Percentiles rank a stretch among this genome's conserved stretches.
These are phyloP conservation scores for Asterochloris erici DNA, from an alignment of 139 green algal genomes.

Conservation along the genomic window DNA sequence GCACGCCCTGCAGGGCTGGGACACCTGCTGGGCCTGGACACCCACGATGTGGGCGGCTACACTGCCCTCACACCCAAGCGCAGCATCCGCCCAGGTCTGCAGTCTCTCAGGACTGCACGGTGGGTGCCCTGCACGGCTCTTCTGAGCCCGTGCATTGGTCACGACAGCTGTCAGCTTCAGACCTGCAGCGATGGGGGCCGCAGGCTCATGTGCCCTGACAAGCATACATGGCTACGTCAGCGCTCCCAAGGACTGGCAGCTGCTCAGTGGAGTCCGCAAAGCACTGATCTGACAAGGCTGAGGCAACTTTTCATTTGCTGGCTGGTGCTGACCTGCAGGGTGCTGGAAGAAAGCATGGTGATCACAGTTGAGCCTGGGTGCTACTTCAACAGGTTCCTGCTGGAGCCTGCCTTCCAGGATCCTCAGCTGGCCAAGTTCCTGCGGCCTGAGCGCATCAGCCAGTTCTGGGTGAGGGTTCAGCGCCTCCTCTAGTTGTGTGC, in stretches of 20 bases:
- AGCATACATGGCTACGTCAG: no score
- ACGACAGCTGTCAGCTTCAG: no score
- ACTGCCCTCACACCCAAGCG: constrained; percentile 14
- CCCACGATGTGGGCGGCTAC: constrained; percentile 92
- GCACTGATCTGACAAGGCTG: no score
- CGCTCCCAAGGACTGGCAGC: no score
- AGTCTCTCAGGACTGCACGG: constrained; percentile 55
- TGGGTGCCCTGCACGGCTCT: neutral
- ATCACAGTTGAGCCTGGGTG: constrained; percentile 84
- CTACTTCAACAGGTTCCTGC: constrained; percentile 83
- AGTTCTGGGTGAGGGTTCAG: neutral
- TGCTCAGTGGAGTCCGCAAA: no score
- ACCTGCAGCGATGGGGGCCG: no score
- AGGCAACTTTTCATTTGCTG: no score
- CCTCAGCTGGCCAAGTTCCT: constrained; percentile 29
- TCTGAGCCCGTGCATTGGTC: neutral
- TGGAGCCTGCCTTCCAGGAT: constrained; percentile 49
- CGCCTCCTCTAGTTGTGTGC: neutral
- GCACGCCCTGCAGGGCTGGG: constrained; percentile 60
- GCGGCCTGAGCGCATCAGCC: no score
- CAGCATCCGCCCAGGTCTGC: constrained; percentile 42
- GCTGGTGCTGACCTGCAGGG: constrained; percentile 13
- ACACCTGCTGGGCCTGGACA: constrained; percentile 88
- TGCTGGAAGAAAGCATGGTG: constrained; percentile 78
- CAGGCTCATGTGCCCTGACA: no score